Evolutionary conservation across 2,329 filamentous ascomycete species (phyloP), one percentile per base, ranked within the genome.

Genomic region (Phyllosticta citrichinensis): DNA sequence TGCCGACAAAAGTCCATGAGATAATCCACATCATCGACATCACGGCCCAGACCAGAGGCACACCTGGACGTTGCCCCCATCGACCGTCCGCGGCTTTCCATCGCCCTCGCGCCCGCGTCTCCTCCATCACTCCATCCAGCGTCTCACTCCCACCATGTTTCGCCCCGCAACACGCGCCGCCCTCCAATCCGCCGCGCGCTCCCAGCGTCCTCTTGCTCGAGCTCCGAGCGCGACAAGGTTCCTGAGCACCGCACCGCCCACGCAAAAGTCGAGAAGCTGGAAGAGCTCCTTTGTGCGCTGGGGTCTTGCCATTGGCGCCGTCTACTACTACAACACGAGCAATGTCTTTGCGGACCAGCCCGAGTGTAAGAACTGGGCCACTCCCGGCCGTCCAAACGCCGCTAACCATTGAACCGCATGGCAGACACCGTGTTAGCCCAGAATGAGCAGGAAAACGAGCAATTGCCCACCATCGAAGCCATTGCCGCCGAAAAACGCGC

Each of bases 311-410:
- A 81, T 79, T 62, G 90, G 82, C 20, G 85, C 87, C 54, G 77
- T 97, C 56, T 99, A 97, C 78, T 97, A 89, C 76, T 99, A 97
- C 75, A 96, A 91, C 79, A 97, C 91, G 8, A 93, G 87, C 69
- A 83, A 86, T 59, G 80, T 91, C 22, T 97, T 97, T 74, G 89
- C 91, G 17, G 90, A 97, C 68, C 87, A 95, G 74, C 83, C 86
- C 40, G 76, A 82, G 67, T 82, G 91, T 96, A 52, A 54, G 54
- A 9, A 30, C 35, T 10, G 3, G 40, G 20, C 24, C 11, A 25
- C 9, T 12, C 52, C 57, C 24, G 24, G 22, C 24, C 27, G 30
- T 25, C 56, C 24, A 20, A 27, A 47, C 22, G 55, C 57, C 12
- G 50, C 50, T 61, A 52, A 52, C 55, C 14, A 20, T 50, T 27